phyloP scores from a whole-genome alignment of 306 rosid genomes.

The Dalbergia cochinchinensis region DNA sequence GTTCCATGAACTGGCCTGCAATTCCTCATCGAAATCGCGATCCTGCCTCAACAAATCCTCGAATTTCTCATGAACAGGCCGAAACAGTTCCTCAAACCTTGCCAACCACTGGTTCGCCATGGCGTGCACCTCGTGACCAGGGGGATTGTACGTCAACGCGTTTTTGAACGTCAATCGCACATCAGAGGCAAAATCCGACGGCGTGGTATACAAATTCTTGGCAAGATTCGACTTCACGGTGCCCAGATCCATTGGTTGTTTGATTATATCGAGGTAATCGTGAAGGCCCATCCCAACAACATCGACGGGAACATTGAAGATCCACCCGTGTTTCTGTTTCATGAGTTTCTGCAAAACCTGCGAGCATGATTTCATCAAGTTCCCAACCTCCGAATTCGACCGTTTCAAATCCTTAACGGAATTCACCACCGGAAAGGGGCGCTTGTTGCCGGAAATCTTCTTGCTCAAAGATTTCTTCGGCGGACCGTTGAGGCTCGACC shows the following conservation, averaged over 20 bases:
- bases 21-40: conserved; percentile 68
- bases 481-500: conserved; percentile 39
- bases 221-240: conserved; percentile 70
- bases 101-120: conserved; percentile 70
- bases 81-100: conserved; percentile 72
- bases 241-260: conserved; percentile 96
- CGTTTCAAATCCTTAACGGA: conserved; percentile 58
- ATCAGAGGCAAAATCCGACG: conserved; percentile 73
- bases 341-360: conserved; percentile 78
- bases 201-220: conserved; percentile 57
- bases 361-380: conserved; percentile 68
- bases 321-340: conserved; percentile 82
- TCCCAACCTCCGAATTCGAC: conserved; percentile 60
- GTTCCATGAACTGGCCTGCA: conserved; percentile 89
- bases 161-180: conserved; percentile 84
- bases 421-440: conserved; percentile 62
- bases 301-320: conserved; percentile 82
- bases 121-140: conserved; percentile 72
- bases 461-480: conserved; percentile 65
- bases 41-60: conserved; percentile 53
- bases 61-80: conserved; percentile 60
- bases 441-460: conserved; percentile 70
- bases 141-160: conserved; percentile 84
- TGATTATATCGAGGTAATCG: conserved; percentile 83
- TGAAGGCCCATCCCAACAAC: conserved; percentile 73